phyloP scores from a whole-genome alignment of 179 eudicot species.

The Amaranthus tricolor region DNA sequence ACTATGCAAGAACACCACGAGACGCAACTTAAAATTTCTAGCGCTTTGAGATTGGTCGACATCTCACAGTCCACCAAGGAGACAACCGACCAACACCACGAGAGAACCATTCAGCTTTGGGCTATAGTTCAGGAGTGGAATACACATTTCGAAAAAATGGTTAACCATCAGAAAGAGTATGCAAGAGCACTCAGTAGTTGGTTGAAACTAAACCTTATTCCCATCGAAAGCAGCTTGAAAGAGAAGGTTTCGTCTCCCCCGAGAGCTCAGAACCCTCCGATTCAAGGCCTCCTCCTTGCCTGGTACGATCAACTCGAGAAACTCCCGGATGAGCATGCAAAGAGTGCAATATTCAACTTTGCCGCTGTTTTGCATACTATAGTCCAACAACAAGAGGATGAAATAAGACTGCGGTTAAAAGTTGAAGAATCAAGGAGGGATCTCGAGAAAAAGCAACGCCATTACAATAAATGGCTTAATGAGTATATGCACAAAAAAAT shows the following conservation, averaged over 20 bases:
- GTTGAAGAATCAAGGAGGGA: constrained; percentile 63
- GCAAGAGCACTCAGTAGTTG: constrained; percentile 65
- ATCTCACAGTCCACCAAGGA: constrained; percentile 64
- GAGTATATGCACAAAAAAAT: constrained; percentile 54
- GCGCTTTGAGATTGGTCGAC: constrained; percentile 43
- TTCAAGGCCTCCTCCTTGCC: constrained; percentile 56
- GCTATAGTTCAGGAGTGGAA: constrained; percentile 67
- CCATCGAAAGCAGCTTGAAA: constrained; percentile 72
- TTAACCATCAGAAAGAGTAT: constrained; percentile 63
- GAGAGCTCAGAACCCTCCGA: constrained; percentile 60
- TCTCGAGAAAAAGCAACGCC: constrained; percentile 42
- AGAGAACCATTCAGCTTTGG: constrained; percentile 59
- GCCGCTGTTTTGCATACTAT: constrained; percentile 54
- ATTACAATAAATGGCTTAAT: constrained; percentile 61
- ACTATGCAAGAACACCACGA: constrained; percentile 60
- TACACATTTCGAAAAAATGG: constrained; percentile 57
- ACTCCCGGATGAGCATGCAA: constrained; percentile 80
- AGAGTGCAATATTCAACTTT: constrained; percentile 57
- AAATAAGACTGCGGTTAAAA: constrained; percentile 51
- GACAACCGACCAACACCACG: constrained; percentile 60
- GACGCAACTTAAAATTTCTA: constrained; percentile 48
- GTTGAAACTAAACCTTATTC: constrained; percentile 77
- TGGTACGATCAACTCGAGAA: constrained; percentile 75
- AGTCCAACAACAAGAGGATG: constrained; percentile 62
- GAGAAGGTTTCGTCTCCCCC: constrained; percentile 84